These are phyloP conservation scores for Drechmeria coniospora DNA, from an alignment of 2,329 filamentous ascomycete species.

Conservation along the genomic window DNA sequence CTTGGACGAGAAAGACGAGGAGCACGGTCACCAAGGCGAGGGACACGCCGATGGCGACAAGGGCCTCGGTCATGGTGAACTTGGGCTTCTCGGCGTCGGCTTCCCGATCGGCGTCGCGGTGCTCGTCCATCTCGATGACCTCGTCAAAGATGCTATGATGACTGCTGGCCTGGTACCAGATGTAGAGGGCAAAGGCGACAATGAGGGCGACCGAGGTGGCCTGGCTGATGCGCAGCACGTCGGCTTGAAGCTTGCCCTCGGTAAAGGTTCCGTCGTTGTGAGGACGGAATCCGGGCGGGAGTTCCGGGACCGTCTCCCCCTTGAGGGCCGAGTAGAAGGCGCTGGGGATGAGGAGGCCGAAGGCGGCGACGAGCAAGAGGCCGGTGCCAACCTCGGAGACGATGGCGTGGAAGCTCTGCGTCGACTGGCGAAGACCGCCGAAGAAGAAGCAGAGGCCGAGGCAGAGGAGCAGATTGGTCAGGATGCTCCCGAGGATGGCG, in stretches of 20 bases:
- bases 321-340: constrained; percentile 21
- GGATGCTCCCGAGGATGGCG: constrained; percentile 52
- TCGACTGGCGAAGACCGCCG: constrained; percentile 43
- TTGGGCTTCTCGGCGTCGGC: constrained; percentile 43
- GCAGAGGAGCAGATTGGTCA: constrained; percentile 50
- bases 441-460: constrained; percentile 52
- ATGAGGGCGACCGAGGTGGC: not conserved
- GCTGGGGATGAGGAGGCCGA: constrained; percentile 19
- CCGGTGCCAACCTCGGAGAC: constrained; percentile 55
- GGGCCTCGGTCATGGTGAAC: constrained; percentile 48
- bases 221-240: not conserved
- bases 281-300: not conserved
- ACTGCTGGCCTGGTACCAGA: constrained; percentile 39
- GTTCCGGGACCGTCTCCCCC: constrained; percentile 1
- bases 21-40: constrained; percentile 46
- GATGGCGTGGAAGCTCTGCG: constrained; percentile 47
- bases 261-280: constrained; percentile 11
- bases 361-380: constrained; percentile 34
- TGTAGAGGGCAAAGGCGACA: not conserved
- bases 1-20: constrained; percentile 50
- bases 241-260: constrained; percentile 18
- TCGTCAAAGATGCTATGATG: constrained; percentile 47
- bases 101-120: constrained; percentile 40
- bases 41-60: constrained; percentile 41
- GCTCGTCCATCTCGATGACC: constrained; percentile 26